Conservation (phyloP, 371 early-diverging fungal species). For the Syncephalastrum sp. region DNA sequence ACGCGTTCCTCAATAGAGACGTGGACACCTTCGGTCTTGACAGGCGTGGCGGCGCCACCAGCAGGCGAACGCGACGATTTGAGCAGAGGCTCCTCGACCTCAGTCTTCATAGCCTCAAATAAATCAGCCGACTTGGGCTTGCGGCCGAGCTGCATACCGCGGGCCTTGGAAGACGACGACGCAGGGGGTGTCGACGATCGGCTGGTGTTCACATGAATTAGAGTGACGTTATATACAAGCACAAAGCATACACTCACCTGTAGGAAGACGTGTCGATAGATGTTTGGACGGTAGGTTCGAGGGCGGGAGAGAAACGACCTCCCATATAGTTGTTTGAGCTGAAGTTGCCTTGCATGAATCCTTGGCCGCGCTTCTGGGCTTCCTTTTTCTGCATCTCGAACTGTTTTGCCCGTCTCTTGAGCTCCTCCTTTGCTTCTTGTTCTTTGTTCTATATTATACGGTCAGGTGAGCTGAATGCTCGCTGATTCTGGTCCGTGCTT, state of each 20-base stretch:
- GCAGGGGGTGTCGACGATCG: conserved; percentile 28
- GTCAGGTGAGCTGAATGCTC: background rate
- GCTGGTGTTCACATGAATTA: background rate
- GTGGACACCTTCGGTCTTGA: conserved; percentile 60
- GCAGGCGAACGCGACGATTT: conserved; percentile 17
- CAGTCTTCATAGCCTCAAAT: conserved; percentile 83
- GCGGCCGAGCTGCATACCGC: conserved; percentile 93
- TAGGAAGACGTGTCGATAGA: conserved; percentile 28
- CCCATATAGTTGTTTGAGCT: conserved; percentile 46
- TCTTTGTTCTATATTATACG: conserved; percentile 81
- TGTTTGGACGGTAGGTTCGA: conserved; percentile 40
- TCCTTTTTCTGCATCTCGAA: conserved; percentile 90
- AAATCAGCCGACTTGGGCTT: conserved; percentile 79
- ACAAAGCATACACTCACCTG: conserved; percentile 14
- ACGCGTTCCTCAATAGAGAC: conserved; percentile 87
- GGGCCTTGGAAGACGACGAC: conserved; percentile 58
- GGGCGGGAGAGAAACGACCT: conserved; percentile 45
- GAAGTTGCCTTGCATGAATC: conserved; percentile 53
- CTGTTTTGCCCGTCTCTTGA: conserved; percentile 87
- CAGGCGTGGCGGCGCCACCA: conserved; percentile 12
- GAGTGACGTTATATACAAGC: too few species aligned
- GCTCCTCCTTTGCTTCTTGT: conserved; percentile 94
- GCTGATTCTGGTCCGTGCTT: background rate
- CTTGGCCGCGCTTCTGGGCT: conserved; percentile 74
- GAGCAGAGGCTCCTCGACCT: conserved; percentile 56